Evolutionary conservation across 139 green algal genomes (phyloP).

Genomic region (Coelastrella sp.): DNA sequence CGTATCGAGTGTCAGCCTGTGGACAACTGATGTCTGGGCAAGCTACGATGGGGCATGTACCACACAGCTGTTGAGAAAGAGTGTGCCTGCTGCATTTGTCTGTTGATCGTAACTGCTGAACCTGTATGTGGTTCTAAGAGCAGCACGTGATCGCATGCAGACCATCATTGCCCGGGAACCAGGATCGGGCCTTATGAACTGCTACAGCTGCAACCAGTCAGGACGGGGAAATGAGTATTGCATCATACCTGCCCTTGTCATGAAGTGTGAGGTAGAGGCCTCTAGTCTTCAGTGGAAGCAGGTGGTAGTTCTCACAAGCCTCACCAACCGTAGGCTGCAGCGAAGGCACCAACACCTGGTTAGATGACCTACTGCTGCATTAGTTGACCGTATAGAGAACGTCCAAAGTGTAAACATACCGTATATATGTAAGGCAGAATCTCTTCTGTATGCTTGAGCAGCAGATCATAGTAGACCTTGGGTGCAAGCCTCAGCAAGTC

Average conservation of each 20-base stretch:
- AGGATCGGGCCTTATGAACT: no score
- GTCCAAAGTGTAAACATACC: neutral
- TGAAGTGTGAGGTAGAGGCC: constrained; percentile 70
- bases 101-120: no score
- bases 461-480: constrained; percentile 71
- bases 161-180: no score
- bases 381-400: neutral
- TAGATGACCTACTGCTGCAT: neutral
- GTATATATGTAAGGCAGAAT: constrained; percentile 87
- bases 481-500: constrained; percentile 57
- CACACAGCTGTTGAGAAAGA: no score
- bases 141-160: no score
- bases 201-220: no score
- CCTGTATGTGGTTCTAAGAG: no score
- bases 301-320: constrained; percentile 86
- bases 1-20: no score
- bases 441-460: constrained; percentile 80
- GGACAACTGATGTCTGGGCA: no score
- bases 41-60: no score
- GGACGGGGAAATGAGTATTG: no score
- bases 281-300: constrained; percentile 57
- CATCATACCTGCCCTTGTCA: constrained; percentile 49
- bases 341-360: neutral
- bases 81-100: no score
- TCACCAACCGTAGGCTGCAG: constrained; percentile 90